Evolutionary conservation across 768 basidiomycete genomes (phyloP).

Genomic region (Chiua virens): DNA sequence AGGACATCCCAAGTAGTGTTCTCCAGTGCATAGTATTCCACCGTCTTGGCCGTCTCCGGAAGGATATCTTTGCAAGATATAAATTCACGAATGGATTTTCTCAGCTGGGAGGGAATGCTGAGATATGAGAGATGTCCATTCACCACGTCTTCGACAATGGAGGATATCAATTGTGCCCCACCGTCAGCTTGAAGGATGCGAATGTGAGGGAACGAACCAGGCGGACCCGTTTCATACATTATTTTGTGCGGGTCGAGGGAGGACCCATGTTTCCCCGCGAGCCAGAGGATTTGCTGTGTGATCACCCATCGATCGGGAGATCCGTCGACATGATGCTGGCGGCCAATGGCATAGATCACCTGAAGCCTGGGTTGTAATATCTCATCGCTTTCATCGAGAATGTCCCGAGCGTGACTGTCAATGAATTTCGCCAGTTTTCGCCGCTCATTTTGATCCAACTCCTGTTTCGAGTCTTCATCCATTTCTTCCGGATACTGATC

Average conservation of each 20-base stretch:
- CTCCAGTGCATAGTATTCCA: too few relatives aligned
- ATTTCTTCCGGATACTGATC: too few relatives aligned
- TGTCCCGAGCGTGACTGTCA: slow-evolving; percentile 20
- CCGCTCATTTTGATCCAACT: too few relatives aligned
- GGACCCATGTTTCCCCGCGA: slow-evolving; percentile 17
- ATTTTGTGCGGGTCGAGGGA: slow-evolving; percentile 11
- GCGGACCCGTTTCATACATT: slow-evolving; percentile 12
- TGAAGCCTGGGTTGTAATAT: slow-evolving; percentile 37
- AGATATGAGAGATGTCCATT: too few relatives aligned
- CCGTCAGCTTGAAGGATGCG: slow-evolving; percentile 21
- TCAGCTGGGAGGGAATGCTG: too few relatives aligned
- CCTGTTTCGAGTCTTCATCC: too few relatives aligned
- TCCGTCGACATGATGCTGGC: slow-evolving; percentile 26
- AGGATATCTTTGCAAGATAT: too few relatives aligned
- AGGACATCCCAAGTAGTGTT: too few relatives aligned
- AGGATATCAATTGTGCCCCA: slow-evolving; percentile 10
- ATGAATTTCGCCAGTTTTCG: too few relatives aligned
- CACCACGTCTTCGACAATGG: too few relatives aligned
- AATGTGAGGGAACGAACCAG: slow-evolving; percentile 23
- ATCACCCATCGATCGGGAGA: slow-evolving; percentile 36
- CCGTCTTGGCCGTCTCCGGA: too few relatives aligned
- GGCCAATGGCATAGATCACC: slow-evolving; percentile 36
- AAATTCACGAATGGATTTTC: too few relatives aligned
- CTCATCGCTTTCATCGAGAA: slow-evolving; percentile 33
- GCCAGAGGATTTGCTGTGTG: slow-evolving; percentile 30